Percentiles rank a stretch among this genome's conserved stretches.
Evolutionary conservation across 208 protist genomes (phyloP).

Genomic region (Strigomonas culicis): DNA sequence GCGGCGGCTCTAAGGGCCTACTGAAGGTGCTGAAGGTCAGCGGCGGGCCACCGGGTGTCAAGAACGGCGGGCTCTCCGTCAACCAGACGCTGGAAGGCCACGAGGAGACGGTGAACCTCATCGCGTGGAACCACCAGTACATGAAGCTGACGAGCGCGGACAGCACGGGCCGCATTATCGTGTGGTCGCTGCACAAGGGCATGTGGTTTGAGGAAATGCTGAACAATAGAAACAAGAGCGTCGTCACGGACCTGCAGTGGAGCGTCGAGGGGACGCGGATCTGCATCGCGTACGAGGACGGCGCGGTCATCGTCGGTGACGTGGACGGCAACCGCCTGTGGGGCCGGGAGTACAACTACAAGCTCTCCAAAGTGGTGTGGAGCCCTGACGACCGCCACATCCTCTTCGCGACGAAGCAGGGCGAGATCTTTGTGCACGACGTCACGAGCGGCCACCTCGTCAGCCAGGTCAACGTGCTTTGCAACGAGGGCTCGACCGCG

Average conservation of each 20-base stretch:
- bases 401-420: conserved; percentile 87
- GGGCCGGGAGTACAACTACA: conserved; percentile 90
- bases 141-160: conserved; percentile 95
- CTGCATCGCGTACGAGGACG: conserved; percentile 97
- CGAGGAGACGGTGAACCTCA: conserved; percentile 66
- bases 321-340: conserved; percentile 95
- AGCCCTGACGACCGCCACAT: conserved; percentile 92
- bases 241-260: conserved; percentile 94
- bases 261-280: conserved; percentile 92
- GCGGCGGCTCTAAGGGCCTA: conserved; percentile 93
- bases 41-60: conserved; percentile 49
- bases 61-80: conserved; percentile 85
- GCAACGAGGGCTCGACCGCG: conserved; percentile 19
- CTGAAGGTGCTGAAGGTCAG: conserved; percentile 97
- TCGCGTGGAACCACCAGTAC: conserved; percentile 95
- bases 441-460: conserved; percentile 64
- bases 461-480: conserved; percentile 69
- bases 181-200: conserved; percentile 96
- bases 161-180: conserved; percentile 93
- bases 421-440: conserved; percentile 92
- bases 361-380: conserved; percentile 92
- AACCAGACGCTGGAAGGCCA: conserved; percentile 97
- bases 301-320: conserved; percentile 95
- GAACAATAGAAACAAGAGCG: conserved; percentile 95
- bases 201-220: conserved; percentile 99